Conservation (phyloP, 140 eudicot genomes). For the Bidens hawaiensis region DNA sequence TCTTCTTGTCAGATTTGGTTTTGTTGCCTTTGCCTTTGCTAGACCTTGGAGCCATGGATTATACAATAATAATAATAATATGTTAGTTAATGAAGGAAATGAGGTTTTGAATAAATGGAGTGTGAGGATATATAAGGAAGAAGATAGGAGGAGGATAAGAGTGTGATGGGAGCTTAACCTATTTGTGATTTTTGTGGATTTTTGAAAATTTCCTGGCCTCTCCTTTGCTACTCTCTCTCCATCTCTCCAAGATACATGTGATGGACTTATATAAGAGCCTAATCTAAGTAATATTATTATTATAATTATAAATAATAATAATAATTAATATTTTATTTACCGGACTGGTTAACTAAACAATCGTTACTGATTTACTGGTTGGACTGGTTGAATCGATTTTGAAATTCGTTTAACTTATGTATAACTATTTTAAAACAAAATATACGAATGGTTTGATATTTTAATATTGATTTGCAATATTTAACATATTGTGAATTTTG, state of each 20-base stretch:
- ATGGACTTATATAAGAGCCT: constrained; percentile 17
- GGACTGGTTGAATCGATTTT: too few relatives aligned
- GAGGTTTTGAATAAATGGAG: constrained; percentile 12
- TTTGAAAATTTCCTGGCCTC: constrained; percentile 46
- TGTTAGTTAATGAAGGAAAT: too few relatives aligned
- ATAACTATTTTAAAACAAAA: too few relatives aligned
- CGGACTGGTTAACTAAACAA: too few relatives aligned
- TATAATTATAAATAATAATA: too few relatives aligned
- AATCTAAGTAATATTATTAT: too few relatives aligned
- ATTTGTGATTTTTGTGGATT: constrained; percentile 31
- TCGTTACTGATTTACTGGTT: too few relatives aligned
- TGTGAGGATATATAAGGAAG: constrained; percentile 24
- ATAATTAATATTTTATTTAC: too few relatives aligned
- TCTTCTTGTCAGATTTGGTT: constrained; percentile 69
- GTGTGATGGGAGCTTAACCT: constrained; percentile 33
- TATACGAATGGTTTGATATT: too few relatives aligned
- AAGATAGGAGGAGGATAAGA: constrained; percentile 58
- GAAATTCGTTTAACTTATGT: too few relatives aligned
- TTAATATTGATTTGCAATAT: too few relatives aligned
- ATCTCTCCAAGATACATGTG: constrained; percentile 30
- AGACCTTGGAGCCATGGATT: constrained; percentile 85
- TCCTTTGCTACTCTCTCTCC: constrained; percentile 34
- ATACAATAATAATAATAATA: background rate
- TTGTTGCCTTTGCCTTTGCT: constrained; percentile 79
- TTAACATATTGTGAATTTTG: too few relatives aligned